phyloP scores from a whole-genome alignment of 106 monocot genomes.

The Allium cepa region DNA sequence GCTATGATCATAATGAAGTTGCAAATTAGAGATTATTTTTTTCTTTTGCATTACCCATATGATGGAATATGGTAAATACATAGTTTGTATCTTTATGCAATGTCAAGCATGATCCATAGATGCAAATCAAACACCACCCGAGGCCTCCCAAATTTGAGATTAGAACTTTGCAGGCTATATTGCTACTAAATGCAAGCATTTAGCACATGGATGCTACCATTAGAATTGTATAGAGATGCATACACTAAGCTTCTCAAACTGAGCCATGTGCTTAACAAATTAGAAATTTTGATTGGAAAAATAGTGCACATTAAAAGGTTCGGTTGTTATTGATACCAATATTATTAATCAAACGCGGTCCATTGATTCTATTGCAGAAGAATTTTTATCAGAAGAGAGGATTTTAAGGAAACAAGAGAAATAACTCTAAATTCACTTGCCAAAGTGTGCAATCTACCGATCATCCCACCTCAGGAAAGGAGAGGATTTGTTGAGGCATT shows the following conservation, averaged over 20 bases:
- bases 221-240: slow-evolving; percentile 46
- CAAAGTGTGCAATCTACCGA: slow-evolving; percentile 49
- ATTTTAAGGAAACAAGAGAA: slow-evolving; percentile 5
- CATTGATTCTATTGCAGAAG: slow-evolving; percentile 54
- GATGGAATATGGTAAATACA: too few species aligned
- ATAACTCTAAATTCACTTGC: slow-evolving; percentile 56
- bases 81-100: too few species aligned
- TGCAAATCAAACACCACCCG: too few species aligned
- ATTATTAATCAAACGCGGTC: slow-evolving; percentile 22
- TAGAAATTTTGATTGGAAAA: slow-evolving; percentile 42
- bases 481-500: too few species aligned
- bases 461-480: slow-evolving; percentile 72
- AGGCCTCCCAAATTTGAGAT: too few species aligned
- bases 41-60: too few species aligned
- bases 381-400: slow-evolving; percentile 26
- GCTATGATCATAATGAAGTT: too few species aligned
- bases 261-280: slow-evolving; percentile 24
- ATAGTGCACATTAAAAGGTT: slow-evolving; percentile 11
- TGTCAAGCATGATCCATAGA: too few species aligned
- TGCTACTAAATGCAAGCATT: neutral
- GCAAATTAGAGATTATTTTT: too few species aligned
- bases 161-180: too few species aligned
- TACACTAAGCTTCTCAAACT: slow-evolving; percentile 63
- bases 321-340: slow-evolving; percentile 21
- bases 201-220: slow-evolving; percentile 8